These are phyloP conservation scores for Filobasidium uniguttulatum DNA, from an alignment of 1,284 basidiomycete species.

Conservation along the genomic window DNA sequence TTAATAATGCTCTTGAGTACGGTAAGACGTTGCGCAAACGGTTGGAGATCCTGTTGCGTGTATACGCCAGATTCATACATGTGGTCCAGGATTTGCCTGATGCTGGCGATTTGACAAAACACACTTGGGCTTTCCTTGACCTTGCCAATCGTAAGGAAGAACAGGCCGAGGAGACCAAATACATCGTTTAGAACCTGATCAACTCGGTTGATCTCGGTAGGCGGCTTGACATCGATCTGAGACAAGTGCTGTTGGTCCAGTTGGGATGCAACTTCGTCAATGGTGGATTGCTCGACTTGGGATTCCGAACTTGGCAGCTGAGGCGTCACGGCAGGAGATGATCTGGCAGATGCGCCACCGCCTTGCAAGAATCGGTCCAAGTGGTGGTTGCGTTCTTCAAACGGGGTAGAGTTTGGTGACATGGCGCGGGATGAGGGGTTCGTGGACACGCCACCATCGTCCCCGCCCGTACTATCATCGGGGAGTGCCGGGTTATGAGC, in stretches of 20 bases:
- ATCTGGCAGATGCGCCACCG: background rate
- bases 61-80: slow-evolving; percentile 90
- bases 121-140: slow-evolving; percentile 81
- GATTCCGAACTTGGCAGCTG: no score
- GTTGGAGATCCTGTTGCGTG: slow-evolving; percentile 72
- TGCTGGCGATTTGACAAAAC: slow-evolving; percentile 85
- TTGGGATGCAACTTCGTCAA: slow-evolving; percentile 2
- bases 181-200: slow-evolving; percentile 88
- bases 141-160: slow-evolving; percentile 87
- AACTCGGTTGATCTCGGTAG: slow-evolving; percentile 65
- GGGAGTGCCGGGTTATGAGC: background rate
- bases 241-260: slow-evolving; percentile 9
- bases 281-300: background rate
- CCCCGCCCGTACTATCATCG: background rate
- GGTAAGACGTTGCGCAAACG: slow-evolving; percentile 64
- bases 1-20: slow-evolving; percentile 72
- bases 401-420: slow-evolving; percentile 9
- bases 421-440: slow-evolving; percentile 2
- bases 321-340: background rate
- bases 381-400: slow-evolving; percentile 1
- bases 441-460: background rate
- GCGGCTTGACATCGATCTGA: slow-evolving; percentile 42
- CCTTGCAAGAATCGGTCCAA: background rate
- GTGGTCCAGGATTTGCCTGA: slow-evolving; percentile 85
- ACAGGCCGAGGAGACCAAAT: slow-evolving; percentile 77